Conservation (phyloP, 441 rosid genomes). For the Brassica hybrid region DNA sequence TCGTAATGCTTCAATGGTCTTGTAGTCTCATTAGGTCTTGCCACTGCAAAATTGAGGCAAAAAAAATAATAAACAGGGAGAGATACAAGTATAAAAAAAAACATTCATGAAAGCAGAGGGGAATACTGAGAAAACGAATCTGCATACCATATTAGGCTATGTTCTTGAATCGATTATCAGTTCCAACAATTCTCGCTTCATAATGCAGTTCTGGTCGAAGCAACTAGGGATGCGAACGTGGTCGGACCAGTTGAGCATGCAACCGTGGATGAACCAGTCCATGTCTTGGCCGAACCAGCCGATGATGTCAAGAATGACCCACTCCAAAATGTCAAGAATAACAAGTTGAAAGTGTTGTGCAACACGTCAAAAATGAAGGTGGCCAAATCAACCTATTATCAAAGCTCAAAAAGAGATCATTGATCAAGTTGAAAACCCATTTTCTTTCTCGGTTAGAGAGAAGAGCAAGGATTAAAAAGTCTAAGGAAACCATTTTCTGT, state of each 20-base stretch:
- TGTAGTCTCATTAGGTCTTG: neutral
- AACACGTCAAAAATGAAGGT: too few relatives aligned
- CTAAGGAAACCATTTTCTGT: too few relatives aligned
- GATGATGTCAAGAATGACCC: neutral
- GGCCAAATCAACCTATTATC: too few relatives aligned
- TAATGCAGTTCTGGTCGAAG: neutral
- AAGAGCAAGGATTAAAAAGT: too few relatives aligned
- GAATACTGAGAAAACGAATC: neutral
- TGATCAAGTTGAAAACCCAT: too few relatives aligned
- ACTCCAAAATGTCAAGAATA: neutral
- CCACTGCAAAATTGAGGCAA: neutral
- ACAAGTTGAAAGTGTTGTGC: too few relatives aligned
- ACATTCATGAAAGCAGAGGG: neutral
- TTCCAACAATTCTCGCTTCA: slow-evolving; percentile 25
- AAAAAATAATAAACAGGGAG: too few relatives aligned
- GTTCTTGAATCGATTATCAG: slow-evolving; percentile 44
- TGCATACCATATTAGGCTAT: slow-evolving; percentile 32
- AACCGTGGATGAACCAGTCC: neutral
- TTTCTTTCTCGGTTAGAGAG: too few relatives aligned
- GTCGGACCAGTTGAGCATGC: too few relatives aligned
- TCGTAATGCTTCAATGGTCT: neutral
- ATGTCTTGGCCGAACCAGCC: neutral
- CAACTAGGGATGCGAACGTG: too few relatives aligned
- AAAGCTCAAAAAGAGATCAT: too few relatives aligned
- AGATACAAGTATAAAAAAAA: too few relatives aligned